phyloP scores from a whole-genome alignment of 345 rosid genomes.

The Eucalyptus virginea region DNA sequence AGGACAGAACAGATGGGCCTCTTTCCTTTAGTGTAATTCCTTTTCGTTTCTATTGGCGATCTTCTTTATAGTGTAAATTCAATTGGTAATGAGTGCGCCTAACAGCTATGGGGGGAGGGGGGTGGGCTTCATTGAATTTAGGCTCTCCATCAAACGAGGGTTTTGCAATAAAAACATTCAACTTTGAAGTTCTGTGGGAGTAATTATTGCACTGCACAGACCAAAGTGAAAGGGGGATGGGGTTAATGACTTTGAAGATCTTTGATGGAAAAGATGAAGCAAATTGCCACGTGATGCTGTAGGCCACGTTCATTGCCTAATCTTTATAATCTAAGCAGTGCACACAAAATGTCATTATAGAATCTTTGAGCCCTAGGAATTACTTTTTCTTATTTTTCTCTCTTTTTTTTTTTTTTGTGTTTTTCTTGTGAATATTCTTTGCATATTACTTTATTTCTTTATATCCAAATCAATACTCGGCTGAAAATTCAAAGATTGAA shows the following conservation, averaged over 20 bases:
- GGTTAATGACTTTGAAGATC: neutral
- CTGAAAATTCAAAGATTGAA: neutral
- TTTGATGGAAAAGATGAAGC: neutral
- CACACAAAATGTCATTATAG: neutral
- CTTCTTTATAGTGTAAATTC: neutral
- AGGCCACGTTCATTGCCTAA: neutral
- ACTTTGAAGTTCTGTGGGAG: neutral
- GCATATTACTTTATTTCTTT: neutral
- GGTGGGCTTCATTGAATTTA: neutral
- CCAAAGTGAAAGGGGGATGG: neutral
- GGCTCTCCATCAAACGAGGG: neutral
- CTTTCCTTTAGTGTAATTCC: neutral
- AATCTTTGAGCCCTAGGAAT: neutral
- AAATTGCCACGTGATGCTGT: neutral
- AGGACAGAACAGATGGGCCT: neutral
- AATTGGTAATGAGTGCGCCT: neutral
- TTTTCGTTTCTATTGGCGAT: neutral
- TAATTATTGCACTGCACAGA: neutral
- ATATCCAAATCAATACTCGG: neutral
- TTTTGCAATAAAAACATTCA: neutral
- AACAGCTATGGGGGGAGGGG: neutral
- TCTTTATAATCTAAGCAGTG: neutral
- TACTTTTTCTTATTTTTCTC: neutral
- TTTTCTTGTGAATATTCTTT: neutral
- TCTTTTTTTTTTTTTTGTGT: accelerated